phyloP scores from a whole-genome alignment of 495 filamentous ascomycete species.

The Sphaerosporella brunnea region DNA sequence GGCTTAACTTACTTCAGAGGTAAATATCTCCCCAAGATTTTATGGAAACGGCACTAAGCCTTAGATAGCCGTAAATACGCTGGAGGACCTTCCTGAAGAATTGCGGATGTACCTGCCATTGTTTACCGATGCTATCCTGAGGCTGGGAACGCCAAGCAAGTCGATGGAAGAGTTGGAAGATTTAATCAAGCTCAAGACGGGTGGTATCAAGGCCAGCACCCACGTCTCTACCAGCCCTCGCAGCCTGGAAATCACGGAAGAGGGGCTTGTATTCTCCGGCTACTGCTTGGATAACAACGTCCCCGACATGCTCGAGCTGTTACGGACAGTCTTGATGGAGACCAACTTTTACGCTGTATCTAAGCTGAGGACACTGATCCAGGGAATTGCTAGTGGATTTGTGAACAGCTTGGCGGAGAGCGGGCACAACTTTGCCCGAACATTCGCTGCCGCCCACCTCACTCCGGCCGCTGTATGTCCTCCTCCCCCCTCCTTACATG shows the following conservation, averaged over 20 bases:
- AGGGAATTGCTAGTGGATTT: constrained; percentile 72
- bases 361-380: constrained; percentile 63
- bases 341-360: constrained; percentile 78
- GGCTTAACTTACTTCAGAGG: constrained; percentile 88
- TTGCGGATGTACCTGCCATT: constrained; percentile 70
- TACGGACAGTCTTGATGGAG: constrained; percentile 61
- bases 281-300: constrained; percentile 79
- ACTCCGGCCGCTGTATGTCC: constrained; percentile 45
- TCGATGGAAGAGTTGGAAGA: constrained; percentile 93
- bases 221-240: constrained; percentile 57
- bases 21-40: background rate
- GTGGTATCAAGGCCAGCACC: constrained; percentile 68
- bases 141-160: constrained; percentile 68
- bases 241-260: constrained; percentile 47
- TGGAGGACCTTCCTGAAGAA: constrained; percentile 67
- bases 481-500: constrained; percentile 19
- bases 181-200: constrained; percentile 85
- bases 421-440: constrained; percentile 68
- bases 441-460: constrained; percentile 63
- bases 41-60: background rate
- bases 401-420: constrained; percentile 74
- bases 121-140: constrained; percentile 83
- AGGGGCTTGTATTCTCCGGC: constrained; percentile 68
- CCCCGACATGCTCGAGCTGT: constrained; percentile 71
- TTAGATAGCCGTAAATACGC: constrained; percentile 43